Percentiles rank a stretch among this genome's conserved stretches.
These are phyloP conservation scores for Takashimella tepidaria DNA, from an alignment of 1,284 basidiomycete genomes.

Conservation along the genomic window DNA sequence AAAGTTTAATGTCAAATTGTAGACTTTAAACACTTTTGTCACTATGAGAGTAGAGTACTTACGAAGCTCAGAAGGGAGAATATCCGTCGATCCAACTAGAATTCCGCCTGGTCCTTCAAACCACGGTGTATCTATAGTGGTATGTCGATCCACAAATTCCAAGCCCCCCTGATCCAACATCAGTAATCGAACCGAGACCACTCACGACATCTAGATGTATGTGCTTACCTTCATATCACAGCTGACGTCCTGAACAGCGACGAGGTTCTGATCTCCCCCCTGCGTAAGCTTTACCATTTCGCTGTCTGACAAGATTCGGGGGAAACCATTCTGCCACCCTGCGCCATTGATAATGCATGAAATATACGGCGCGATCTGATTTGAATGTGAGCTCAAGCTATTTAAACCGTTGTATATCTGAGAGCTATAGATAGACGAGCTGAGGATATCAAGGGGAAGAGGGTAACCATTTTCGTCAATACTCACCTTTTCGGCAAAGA, in stretches of 20 bases:
- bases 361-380: conserved; percentile 72
- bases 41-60: conserved; percentile 15
- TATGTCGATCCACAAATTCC: conserved; percentile 68
- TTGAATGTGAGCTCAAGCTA: neutral
- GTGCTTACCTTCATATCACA: conserved; percentile 67
- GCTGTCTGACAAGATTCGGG: conserved; percentile 66
- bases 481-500: conserved; percentile 64
- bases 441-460: neutral
- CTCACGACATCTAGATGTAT: too few species aligned
- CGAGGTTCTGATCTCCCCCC: conserved; percentile 47
- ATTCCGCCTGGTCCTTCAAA: conserved; percentile 56
- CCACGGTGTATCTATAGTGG: conserved; percentile 69
- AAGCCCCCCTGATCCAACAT: conserved; percentile 61
- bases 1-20: conserved; percentile 6
- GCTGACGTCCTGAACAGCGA: conserved; percentile 75
- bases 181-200: neutral
- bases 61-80: conserved; percentile 76
- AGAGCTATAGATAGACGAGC: too few species aligned
- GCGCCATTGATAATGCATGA: conserved; percentile 78
- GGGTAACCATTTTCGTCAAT: neutral
- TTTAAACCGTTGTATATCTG: too few species aligned
- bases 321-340: conserved; percentile 72
- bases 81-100: conserved; percentile 80
- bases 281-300: conserved; percentile 56
- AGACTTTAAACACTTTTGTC: neutral